Conservation (phyloP, 2,329 filamentous ascomycete species). For the Ophiocordyceps robertsii region DNA sequence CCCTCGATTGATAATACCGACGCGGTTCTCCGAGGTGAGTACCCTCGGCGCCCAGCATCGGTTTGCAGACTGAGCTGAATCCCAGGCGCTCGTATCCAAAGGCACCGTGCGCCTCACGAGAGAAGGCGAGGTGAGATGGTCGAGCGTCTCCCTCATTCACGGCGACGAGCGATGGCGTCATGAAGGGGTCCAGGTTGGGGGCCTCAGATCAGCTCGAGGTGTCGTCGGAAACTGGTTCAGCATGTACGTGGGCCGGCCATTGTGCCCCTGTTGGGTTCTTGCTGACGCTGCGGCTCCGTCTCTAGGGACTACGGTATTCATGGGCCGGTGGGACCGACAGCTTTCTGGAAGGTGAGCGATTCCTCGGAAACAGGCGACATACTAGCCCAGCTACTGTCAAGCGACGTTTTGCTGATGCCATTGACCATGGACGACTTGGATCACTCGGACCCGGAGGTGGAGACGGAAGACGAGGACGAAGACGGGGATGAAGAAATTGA, state of each 20-base stretch:
- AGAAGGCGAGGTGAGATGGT: conserved; percentile 64
- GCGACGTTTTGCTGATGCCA: conserved; percentile 16
- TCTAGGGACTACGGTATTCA: conserved; percentile 48
- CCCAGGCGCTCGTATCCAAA: conserved; percentile 15
- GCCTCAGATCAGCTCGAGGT: conserved; percentile 48
- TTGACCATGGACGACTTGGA: conserved; percentile 9
- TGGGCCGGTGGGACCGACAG: conserved; percentile 61
- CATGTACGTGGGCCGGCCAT: conserved; percentile 30
- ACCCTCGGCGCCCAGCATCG: neutral
- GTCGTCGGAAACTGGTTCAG: conserved; percentile 71
- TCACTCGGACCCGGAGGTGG: conserved; percentile 11
- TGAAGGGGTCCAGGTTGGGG: conserved; percentile 64
- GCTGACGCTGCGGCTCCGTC: neutral
- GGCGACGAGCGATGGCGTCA: conserved; percentile 63
- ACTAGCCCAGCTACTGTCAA: conserved; percentile 17
- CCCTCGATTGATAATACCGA: conserved; percentile 57
- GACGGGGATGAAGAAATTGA: conserved; percentile 17
- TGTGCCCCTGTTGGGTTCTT: neutral
- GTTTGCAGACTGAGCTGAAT: conserved; percentile 6
- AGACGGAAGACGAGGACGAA: conserved; percentile 12
- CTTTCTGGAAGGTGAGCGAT: conserved; percentile 64
- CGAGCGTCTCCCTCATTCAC: conserved; percentile 47
- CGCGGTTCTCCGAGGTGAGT: conserved; percentile 48
- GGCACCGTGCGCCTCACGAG: conserved; percentile 52
- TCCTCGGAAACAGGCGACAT: conserved; percentile 12